phyloP scores from a whole-genome alignment of 257 asterid genomes.

The Salvia hispanica region DNA sequence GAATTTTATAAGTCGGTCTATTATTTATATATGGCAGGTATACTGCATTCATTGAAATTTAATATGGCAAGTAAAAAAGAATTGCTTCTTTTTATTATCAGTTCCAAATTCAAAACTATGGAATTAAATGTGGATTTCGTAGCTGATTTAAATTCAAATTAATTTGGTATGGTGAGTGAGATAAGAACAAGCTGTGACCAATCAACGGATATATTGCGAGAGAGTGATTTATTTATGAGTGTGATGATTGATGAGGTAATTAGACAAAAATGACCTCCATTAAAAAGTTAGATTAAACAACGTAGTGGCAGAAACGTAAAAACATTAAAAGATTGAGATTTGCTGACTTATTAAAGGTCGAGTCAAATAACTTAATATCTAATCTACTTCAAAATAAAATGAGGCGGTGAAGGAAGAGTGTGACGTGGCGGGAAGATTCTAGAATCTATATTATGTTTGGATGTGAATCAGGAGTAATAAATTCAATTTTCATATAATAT shows the following conservation, averaged over 20 bases:
- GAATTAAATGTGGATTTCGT: neutral
- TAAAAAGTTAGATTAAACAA: neutral
- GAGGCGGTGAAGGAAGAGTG: slow-evolving; percentile 8
- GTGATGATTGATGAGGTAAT: neutral
- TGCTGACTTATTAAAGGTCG: neutral
- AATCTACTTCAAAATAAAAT: neutral
- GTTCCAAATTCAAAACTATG: neutral
- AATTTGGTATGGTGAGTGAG: neutral
- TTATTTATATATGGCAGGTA: neutral
- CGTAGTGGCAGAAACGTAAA: neutral
- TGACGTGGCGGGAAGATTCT: slow-evolving; percentile 2
- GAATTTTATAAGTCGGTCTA: slow-evolving; percentile 33
- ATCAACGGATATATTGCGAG: neutral
- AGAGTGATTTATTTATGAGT: neutral
- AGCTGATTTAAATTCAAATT: neutral
- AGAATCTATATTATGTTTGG: neutral
- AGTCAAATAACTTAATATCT: neutral
- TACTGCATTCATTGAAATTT: neutral
- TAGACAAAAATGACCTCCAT: slow-evolving; percentile 29
- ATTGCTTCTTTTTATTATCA: neutral
- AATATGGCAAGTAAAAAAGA: neutral
- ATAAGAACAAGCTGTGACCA: neutral
- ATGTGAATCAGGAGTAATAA: neutral
- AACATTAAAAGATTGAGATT: neutral
- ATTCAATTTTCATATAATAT: neutral